phyloP scores from a whole-genome alignment of 148 eudicot species.

The Spergularia marina region DNA sequence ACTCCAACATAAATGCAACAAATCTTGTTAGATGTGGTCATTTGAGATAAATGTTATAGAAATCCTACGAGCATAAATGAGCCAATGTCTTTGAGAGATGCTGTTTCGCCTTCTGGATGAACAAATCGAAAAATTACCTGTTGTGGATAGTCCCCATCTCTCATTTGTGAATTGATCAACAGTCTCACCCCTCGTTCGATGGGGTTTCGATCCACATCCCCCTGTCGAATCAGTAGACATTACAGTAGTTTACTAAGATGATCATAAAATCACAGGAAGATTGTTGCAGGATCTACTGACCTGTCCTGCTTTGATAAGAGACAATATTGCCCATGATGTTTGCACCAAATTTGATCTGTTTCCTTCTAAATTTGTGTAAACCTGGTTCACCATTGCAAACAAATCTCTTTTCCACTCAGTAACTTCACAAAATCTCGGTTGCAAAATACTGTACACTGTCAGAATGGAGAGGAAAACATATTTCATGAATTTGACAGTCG shows the following conservation, averaged over 20 bases:
- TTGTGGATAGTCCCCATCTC: constrained; percentile 66
- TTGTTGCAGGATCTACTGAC: constrained; percentile 24
- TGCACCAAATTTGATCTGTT: constrained; percentile 53
- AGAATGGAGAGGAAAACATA: background rate
- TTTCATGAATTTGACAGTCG: no score
- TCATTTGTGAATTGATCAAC: constrained; percentile 50
- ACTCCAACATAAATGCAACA: no score
- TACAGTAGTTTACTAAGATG: background rate
- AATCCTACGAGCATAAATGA: background rate
- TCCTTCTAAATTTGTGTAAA: constrained; percentile 52
- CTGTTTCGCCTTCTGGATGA: no score
- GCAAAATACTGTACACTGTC: background rate
- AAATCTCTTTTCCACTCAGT: no score
- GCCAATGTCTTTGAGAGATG: no score
- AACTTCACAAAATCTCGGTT: no score
- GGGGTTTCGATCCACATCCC: constrained; percentile 46
- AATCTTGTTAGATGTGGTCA: no score
- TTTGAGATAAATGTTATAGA: background rate
- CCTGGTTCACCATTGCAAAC: constrained; percentile 22
- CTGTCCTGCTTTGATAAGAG: constrained; percentile 67
- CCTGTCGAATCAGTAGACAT: constrained; percentile 21
- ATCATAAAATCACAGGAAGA: no score
- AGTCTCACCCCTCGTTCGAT: constrained; percentile 42
- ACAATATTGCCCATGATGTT: constrained; percentile 70
- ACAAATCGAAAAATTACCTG: constrained; percentile 32